Conservation (phyloP, 306 rosid genomes). For the Rosa rugosa region DNA sequence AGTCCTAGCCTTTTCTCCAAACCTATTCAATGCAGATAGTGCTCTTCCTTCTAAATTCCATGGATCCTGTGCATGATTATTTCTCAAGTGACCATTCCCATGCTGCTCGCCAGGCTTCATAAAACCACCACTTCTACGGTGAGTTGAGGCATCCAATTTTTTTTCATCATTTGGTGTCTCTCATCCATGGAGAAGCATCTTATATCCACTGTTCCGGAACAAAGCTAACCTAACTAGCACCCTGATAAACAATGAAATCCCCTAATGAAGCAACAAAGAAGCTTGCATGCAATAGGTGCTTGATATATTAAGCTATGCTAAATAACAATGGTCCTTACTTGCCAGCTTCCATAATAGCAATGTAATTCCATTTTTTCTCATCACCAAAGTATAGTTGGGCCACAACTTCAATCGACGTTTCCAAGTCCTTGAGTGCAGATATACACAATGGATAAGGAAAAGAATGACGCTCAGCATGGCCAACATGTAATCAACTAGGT, state of each 20-base stretch:
- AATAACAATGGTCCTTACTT: conserved; percentile 57
- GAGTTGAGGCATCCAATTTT: conserved; percentile 35
- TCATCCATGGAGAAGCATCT: conserved; percentile 83
- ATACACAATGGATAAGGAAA: conserved; percentile 83
- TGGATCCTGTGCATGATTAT: conserved; percentile 40
- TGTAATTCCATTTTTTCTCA: conserved; percentile 89
- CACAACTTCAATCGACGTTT: conserved; percentile 85
- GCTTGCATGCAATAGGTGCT: conserved; percentile 9
- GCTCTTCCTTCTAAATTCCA: conserved; percentile 88
- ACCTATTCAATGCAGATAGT: conserved; percentile 69
- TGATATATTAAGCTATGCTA: conserved; percentile 22
- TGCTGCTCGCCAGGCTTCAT: conserved; percentile 36
- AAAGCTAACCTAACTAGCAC: conserved; percentile 77
- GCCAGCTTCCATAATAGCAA: conserved; percentile 76
- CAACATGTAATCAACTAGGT: conserved; percentile 25
- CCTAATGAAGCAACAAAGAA: conserved; percentile 14
- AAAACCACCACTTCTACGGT: conserved; percentile 29
- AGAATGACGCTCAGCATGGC: conserved; percentile 47
- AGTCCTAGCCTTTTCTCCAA: conserved; percentile 76
- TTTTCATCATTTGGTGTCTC: conserved; percentile 56
- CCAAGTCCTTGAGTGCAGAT: conserved; percentile 89
- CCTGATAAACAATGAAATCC: conserved; percentile 49
- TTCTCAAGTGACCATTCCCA: conserved; percentile 40
- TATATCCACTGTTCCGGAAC: conserved; percentile 80
- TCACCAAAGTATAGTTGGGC: conserved; percentile 89